These are phyloP conservation scores for Pulveroboletus sp. DNA, from an alignment of 768 basidiomycete species.

Conservation along the genomic window DNA sequence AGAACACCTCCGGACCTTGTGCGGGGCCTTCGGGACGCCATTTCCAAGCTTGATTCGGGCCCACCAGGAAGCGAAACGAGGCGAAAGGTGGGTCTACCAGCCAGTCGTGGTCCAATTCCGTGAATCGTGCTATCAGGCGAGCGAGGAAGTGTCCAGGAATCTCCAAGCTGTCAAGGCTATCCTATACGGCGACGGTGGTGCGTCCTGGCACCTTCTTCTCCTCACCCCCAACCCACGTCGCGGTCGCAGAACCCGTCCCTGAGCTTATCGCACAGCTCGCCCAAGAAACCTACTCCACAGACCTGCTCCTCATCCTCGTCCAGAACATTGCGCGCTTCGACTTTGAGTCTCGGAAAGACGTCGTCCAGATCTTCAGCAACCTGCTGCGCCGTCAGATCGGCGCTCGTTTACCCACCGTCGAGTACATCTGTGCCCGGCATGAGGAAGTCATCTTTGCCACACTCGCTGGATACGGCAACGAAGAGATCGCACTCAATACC, in stretches of 20 bases:
- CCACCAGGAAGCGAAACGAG: slow-evolving; percentile 74
- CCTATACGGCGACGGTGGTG: slow-evolving; percentile 86
- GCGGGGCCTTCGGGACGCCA: slow-evolving; percentile 73
- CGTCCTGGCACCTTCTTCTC: slow-evolving; percentile 19
- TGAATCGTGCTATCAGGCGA: slow-evolving; percentile 50
- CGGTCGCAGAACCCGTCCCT: slow-evolving; percentile 66
- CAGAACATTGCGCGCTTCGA: slow-evolving; percentile 84
- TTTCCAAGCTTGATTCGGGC: slow-evolving; percentile 71
- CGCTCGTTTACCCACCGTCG: slow-evolving; percentile 92
- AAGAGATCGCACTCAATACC: slow-evolving; percentile 94
- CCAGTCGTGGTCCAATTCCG: neutral
- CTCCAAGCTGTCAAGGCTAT: slow-evolving; percentile 88
- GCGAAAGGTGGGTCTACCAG: slow-evolving; percentile 62
- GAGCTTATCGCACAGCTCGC: slow-evolving; percentile 93
- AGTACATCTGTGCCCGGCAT: slow-evolving; percentile 78
- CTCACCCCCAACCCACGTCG: slow-evolving; percentile 2
- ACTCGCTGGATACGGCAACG: slow-evolving; percentile 90
- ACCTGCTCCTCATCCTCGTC: slow-evolving; percentile 80
- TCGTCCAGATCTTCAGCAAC: slow-evolving; percentile 86
- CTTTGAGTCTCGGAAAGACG: slow-evolving; percentile 89
- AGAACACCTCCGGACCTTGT: slow-evolving; percentile 88
- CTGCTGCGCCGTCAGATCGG: slow-evolving; percentile 91
- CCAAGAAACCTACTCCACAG: slow-evolving; percentile 92
- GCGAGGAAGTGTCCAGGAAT: slow-evolving; percentile 87
- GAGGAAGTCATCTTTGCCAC: slow-evolving; percentile 80